These are phyloP conservation scores for Marvania coccoides DNA, from an alignment of 139 green algal genomes.

Conservation along the genomic window DNA sequence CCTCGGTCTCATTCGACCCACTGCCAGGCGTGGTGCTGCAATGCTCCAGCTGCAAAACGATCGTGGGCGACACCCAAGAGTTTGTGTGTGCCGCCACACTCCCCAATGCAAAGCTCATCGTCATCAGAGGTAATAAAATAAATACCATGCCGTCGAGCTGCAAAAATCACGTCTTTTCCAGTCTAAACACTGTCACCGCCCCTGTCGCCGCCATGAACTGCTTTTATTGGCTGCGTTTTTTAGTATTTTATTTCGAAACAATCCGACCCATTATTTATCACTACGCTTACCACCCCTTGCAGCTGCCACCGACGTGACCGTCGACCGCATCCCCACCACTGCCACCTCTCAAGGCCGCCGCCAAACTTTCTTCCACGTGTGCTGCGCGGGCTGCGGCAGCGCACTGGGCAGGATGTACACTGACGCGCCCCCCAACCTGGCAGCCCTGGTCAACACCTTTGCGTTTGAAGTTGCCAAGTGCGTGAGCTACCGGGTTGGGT, in stretches of 20 bases:
- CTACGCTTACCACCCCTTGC: not conserved
- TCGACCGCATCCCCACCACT: slow-evolving; percentile 8
- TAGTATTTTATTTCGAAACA: no score
- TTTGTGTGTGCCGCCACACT: slow-evolving; percentile 1
- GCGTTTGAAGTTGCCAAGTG: not conserved
- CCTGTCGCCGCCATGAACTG: no score
- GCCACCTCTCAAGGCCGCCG: not conserved
- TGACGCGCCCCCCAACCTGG: not conserved
- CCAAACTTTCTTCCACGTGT: slow-evolving; percentile 2
- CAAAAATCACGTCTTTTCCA: no score
- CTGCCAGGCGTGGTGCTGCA: slow-evolving; percentile 9
- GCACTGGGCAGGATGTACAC: slow-evolving; percentile 18
- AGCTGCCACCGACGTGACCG: slow-evolving; percentile 10
- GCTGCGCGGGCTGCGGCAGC: slow-evolving; percentile 5
- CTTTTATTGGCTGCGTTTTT: no score
- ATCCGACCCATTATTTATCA: not conserved
- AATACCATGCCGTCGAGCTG: no score
- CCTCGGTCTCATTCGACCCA: not conserved
- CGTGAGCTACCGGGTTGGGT: slow-evolving; percentile 16
- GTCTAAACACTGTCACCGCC: no score
- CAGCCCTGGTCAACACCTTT: not conserved
- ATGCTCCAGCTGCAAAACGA: slow-evolving; percentile 5
- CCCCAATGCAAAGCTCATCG: not conserved
- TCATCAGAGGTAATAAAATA: slow-evolving; percentile 1
- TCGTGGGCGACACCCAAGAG: slow-evolving; percentile 22